A percentile compares a stretch with the other conserved stretches of the same genome.
Evolutionary conservation across 192 early-diverging fungal species (phyloP).

Genomic region (Martensiomyces pterosporus): DNA sequence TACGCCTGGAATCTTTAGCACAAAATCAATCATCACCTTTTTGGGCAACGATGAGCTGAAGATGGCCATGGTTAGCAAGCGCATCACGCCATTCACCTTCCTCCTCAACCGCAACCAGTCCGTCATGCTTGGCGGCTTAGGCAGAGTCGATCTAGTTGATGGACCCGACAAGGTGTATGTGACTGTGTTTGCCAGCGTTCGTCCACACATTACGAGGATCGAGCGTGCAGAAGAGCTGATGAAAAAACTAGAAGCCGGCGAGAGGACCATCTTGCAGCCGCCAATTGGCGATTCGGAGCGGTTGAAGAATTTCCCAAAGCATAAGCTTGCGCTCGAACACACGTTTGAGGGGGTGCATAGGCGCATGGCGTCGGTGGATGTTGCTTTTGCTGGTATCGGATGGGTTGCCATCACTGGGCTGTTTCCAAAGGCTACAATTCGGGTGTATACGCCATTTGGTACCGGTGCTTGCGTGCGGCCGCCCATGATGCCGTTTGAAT

Average conservation of each 20-base stretch:
- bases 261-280: constrained; percentile 35
- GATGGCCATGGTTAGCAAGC: constrained; percentile 35
- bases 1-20: constrained; percentile 63
- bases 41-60: constrained; percentile 54
- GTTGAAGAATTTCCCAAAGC: constrained; percentile 28
- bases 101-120: constrained; percentile 51
- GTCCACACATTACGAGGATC: constrained; percentile 58
- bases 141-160: constrained; percentile 55
- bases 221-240: constrained; percentile 43
- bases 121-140: constrained; percentile 56
- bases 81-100: constrained; percentile 55
- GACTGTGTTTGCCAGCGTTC: constrained; percentile 53
- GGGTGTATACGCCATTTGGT: constrained; percentile 53
- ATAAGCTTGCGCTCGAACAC: constrained; percentile 38
- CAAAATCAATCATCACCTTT: constrained; percentile 48
- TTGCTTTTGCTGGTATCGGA: constrained; percentile 60
- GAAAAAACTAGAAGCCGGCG: constrained; percentile 27
- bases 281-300: constrained; percentile 40
- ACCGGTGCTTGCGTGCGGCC: constrained; percentile 49
- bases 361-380: constrained; percentile 51
- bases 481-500: constrained; percentile 66
- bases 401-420: constrained; percentile 59
- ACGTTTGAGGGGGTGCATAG: constrained; percentile 42
- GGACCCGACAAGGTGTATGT: constrained; percentile 47
- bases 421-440: constrained; percentile 50